phyloP scores from a whole-genome alignment of 495 filamentous ascomycete species.

The Staphylotrichum longicolle region DNA sequence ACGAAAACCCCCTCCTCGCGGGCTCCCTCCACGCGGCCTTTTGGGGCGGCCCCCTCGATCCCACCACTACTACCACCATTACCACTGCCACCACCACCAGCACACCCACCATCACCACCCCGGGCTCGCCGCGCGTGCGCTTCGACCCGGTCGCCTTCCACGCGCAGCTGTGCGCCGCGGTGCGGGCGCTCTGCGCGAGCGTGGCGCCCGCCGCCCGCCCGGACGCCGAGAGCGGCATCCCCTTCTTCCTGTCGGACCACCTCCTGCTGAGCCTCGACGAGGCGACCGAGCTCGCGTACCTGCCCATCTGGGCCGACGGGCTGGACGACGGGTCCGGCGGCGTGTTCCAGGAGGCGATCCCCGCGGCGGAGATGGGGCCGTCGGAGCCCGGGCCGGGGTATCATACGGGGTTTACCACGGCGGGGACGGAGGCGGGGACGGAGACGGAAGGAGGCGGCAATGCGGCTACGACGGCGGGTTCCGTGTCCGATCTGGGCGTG shows the following conservation, averaged over 20 bases:
- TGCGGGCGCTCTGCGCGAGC: too few species aligned
- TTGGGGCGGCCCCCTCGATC: neutral
- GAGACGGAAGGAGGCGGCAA: neutral
- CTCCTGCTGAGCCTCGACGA: slow-evolving; percentile 35
- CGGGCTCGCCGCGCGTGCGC: too few species aligned
- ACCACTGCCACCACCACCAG: too few species aligned
- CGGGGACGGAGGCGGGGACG: slow-evolving; percentile 6
- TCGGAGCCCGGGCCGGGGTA: slow-evolving; percentile 47
- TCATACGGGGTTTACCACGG: slow-evolving; percentile 41
- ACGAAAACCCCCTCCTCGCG: neutral
- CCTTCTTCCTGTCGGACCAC: slow-evolving; percentile 35
- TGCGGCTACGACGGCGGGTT: neutral
- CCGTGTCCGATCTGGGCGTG: slow-evolving; percentile 28
- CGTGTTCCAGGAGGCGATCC: slow-evolving; percentile 42
- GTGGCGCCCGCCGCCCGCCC: too few species aligned
- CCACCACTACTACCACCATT: too few species aligned
- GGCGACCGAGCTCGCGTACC: slow-evolving; percentile 39
- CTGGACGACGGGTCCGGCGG: slow-evolving; percentile 47
- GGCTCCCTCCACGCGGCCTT: neutral
- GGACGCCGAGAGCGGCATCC: slow-evolving; percentile 15
- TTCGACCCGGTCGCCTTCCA: too few species aligned
- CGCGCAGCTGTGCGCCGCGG: too few species aligned
- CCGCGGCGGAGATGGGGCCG: slow-evolving; percentile 41
- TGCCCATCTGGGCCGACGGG: slow-evolving; percentile 50
- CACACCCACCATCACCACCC: too few species aligned